Conservation (phyloP, 2,329 filamentous ascomycete genomes). For the Ophiostoma ulmi region DNA sequence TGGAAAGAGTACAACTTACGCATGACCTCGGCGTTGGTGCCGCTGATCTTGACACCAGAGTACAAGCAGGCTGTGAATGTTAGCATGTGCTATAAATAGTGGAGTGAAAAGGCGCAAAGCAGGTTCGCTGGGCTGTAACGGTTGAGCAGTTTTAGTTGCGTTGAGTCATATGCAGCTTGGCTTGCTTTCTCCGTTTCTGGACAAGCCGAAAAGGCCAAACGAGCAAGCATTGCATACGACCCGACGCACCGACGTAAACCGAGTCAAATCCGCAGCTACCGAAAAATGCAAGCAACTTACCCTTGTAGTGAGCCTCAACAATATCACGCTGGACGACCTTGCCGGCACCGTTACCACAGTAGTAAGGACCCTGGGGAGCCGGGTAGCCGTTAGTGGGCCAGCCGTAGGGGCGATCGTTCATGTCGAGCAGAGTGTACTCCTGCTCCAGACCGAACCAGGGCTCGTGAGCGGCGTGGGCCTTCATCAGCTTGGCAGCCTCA, state of each 20-base stretch:
- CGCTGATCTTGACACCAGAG: conserved; percentile 86
- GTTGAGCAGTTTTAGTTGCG: conserved; percentile 5
- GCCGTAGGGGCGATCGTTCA: conserved; percentile 83
- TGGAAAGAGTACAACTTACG: conserved; percentile 22
- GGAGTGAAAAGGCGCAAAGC: background rate
- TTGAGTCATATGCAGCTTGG: conserved; percentile 7
- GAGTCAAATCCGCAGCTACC: background rate
- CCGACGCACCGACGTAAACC: background rate
- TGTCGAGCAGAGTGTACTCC: conserved; percentile 90
- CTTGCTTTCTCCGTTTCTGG: background rate
- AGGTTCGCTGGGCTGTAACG: background rate
- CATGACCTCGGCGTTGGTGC: conserved; percentile 99
- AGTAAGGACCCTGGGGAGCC: conserved; percentile 89
- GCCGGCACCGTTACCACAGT: conserved; percentile 95
- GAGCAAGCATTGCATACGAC: background rate
- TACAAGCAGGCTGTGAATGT: conserved; percentile 59
- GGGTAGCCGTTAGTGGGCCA: conserved; percentile 86
- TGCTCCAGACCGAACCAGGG: conserved; percentile 99
- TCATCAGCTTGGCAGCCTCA: conserved; percentile 85
- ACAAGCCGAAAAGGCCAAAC: background rate
- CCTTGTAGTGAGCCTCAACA: conserved; percentile 74
- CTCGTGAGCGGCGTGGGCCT: conserved; percentile 71
- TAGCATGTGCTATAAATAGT: conserved; percentile 8
- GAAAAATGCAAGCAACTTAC: conserved; percentile 14
- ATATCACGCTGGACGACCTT: conserved; percentile 98